phyloP scores from a whole-genome alignment of 2,329 filamentous ascomycete genomes.

The Teratosphaeriaceae sp. region DNA sequence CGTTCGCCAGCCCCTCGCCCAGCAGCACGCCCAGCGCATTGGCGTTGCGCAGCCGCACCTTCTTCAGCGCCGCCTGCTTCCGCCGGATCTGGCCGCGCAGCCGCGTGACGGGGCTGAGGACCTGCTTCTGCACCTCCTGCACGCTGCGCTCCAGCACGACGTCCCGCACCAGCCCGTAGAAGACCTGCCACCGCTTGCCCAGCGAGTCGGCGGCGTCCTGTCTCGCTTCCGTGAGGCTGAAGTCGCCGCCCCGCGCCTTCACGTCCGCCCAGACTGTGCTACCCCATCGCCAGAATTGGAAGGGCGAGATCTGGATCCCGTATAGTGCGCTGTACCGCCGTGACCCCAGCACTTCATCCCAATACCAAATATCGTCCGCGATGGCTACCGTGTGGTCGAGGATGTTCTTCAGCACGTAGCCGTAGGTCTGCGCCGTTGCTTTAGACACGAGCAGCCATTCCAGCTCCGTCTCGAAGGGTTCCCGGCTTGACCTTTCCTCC shows the following conservation, averaged over 20 bases:
- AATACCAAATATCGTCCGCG: conserved; percentile 88
- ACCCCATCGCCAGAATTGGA: conserved; percentile 65
- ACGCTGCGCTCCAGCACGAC: conserved; percentile 68
- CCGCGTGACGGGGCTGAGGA: conserved; percentile 72
- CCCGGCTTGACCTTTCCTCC: conserved; percentile 9
- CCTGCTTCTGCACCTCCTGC: conserved; percentile 60
- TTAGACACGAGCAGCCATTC: conserved; percentile 91
- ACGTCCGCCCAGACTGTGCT: conserved; percentile 64
- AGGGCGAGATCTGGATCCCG: conserved; percentile 75
- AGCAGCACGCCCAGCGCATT: conserved; percentile 82
- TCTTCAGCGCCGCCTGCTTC: conserved; percentile 66
- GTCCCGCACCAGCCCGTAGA: conserved; percentile 73
- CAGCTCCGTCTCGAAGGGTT: conserved; percentile 64
- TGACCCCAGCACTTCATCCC: conserved; percentile 80
- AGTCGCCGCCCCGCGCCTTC: conserved; percentile 27
- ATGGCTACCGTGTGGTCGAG: conserved; percentile 77
- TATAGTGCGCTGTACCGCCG: conserved; percentile 75
- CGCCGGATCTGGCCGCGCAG: conserved; percentile 66
- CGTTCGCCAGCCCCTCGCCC: conserved; percentile 68
- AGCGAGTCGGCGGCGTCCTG: conserved; percentile 25
- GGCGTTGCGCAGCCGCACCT: conserved; percentile 71
- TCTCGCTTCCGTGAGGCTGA: conserved; percentile 20
- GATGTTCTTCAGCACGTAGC: conserved; percentile 67
- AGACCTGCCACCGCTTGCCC: conserved; percentile 37
- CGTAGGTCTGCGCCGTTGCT: conserved; percentile 85